phyloP scores from a whole-genome alignment of 2,329 filamentous ascomycete genomes.

The Beauveria pseudobassiana region DNA sequence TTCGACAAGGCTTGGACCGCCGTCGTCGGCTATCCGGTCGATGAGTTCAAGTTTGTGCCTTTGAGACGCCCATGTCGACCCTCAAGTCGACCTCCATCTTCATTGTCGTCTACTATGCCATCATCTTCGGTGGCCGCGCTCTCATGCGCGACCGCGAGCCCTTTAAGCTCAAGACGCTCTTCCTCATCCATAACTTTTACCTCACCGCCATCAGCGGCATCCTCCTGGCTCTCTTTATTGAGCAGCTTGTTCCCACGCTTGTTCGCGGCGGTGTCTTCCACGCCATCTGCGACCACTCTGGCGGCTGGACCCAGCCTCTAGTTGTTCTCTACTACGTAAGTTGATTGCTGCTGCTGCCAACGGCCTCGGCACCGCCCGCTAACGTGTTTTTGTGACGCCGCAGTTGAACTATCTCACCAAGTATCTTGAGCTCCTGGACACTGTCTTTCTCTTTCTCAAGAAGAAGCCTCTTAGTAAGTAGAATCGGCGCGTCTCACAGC shows the following conservation, averaged over 20 bases:
- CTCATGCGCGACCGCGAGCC: slow-evolving; percentile 81
- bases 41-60: slow-evolving; percentile 76
- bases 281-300: slow-evolving; percentile 70
- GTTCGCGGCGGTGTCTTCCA: slow-evolving; percentile 78
- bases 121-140: slow-evolving; percentile 90
- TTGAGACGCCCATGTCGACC: slow-evolving; percentile 83
- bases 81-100: slow-evolving; percentile 73
- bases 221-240: slow-evolving; percentile 77
- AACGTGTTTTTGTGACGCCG: not conserved
- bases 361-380: not conserved
- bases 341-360: not conserved
- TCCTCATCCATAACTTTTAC: slow-evolving; percentile 96
- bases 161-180: slow-evolving; percentile 79
- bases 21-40: slow-evolving; percentile 71
- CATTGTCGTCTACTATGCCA: slow-evolving; percentile 80
- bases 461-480: slow-evolving; percentile 81
- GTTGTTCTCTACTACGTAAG: slow-evolving; percentile 95
- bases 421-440: slow-evolving; percentile 92
- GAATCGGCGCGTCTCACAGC: not conserved
- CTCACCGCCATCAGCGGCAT: slow-evolving; percentile 77
- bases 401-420: slow-evolving; percentile 98
- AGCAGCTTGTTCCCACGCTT: slow-evolving; percentile 82
- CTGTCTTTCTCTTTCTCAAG: slow-evolving; percentile 95
- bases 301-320: slow-evolving; percentile 89
- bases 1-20: slow-evolving; percentile 81